Conservation (phyloP, 352 stramenopile genomes). For the Stramenopiles sp. region DNA sequence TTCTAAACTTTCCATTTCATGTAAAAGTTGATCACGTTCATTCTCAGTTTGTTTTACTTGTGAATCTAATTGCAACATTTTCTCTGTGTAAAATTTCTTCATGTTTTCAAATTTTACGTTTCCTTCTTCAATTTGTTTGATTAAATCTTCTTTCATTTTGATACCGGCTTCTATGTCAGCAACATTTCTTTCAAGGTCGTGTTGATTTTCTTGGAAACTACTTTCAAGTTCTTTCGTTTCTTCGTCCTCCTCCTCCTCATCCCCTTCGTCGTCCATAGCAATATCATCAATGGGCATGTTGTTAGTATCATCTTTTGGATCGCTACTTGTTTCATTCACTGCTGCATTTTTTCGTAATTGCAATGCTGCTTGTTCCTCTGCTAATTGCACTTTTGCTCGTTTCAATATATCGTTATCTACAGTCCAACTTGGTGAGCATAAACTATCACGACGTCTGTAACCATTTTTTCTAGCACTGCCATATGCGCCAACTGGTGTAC, state of each 20-base stretch:
- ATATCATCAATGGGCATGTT: background rate
- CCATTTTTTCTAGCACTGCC: background rate
- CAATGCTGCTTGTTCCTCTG: background rate
- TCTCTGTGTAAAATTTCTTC: background rate
- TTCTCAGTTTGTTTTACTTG: background rate
- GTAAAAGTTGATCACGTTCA: slow-evolving; percentile 1
- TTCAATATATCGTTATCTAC: background rate
- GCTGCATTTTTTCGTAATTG: background rate
- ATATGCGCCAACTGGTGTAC: background rate
- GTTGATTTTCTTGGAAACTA: background rate
- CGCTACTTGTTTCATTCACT: background rate
- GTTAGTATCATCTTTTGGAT: background rate
- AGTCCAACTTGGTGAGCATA: background rate
- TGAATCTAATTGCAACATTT: background rate
- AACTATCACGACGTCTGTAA: background rate
- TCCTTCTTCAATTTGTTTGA: background rate
- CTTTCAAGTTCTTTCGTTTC: slow-evolving; percentile 5
- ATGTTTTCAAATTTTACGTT: background rate
- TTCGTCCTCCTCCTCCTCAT: background rate
- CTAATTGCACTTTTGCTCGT: background rate
- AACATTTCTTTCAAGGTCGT: background rate
- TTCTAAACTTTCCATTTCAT: background rate
- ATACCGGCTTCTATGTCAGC: background rate
- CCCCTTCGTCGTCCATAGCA: background rate
- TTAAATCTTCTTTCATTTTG: background rate